Base-by-base conservation (phyloP, 108 stramenopile species). In the Discostella stelligeroides region DNA sequence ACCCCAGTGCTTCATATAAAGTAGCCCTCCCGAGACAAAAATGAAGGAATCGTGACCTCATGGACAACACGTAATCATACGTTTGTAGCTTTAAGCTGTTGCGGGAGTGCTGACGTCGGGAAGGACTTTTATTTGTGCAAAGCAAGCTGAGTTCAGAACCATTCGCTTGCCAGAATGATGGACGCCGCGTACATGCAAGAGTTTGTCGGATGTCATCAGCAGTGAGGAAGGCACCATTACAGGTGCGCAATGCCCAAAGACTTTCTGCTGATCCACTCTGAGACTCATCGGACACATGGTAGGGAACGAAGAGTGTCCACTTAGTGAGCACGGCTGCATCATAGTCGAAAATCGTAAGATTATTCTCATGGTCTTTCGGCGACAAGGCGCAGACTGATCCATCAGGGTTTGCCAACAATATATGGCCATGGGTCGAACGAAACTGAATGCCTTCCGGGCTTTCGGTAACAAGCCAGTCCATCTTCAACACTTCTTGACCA, bases 151-250 rank as follows among this genome's bases (percentile, higher is more conserved):
- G 69, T 9, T 76, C 55, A 27, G 73, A 64, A 40, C 71, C 59
- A 45, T 69, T 48, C 0, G 72, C 58, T 67, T 82, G 78, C 87
- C 87, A 88, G 61, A 84, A 88, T 7, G 82, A 65, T 0, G 87
- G 83, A 15, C 63, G 39, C 34, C 57, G 67, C 21, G 83, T 79
- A 34, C 76, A 75, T 12, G 67, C 71, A 13, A 85, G 28, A 11
- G 66, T 53, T 29, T 75, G 69, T 30, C 50, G 48, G n/a, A 42
- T 13, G 11, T 65, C 38, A 45, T 79, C 78, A 17, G 70, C 57
- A 25, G 81, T 73, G 39, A 88, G 68, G 48, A 72, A 88, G 24
- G 58, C 57, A 3, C 83, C 83, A 50, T 80, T 63, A 23, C 54
- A 34, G 7, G 85, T 79, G 6, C 70, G 62, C 49, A 88, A 38